phyloP scores from a whole-genome alignment of 2,329 filamentous ascomycete species.

The Aureobasidium sp. region DNA sequence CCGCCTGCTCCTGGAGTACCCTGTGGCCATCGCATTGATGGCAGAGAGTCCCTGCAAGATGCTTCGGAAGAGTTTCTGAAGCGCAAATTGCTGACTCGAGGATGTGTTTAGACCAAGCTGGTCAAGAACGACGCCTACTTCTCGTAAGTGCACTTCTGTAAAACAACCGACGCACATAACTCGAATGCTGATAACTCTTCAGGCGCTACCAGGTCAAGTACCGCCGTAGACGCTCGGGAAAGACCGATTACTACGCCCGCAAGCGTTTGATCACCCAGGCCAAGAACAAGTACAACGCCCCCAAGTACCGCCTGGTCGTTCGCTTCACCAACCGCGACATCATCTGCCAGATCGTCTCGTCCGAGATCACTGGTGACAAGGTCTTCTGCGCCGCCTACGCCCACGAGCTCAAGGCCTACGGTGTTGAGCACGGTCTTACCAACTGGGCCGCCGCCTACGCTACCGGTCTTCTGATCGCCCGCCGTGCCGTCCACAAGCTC shows the following conservation, averaged over 20 bases:
- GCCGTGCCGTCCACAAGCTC: conserved; percentile 95
- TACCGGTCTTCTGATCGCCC: conserved; percentile 92
- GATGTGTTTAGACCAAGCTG: conserved; percentile 70
- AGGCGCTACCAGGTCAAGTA: conserved; percentile 99
- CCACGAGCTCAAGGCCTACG: conserved; percentile 96
- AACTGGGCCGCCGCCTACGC: conserved; percentile 99
- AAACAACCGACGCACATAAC: background rate
- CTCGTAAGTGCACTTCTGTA: conserved; percentile 58
- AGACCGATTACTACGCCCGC: conserved; percentile 99
- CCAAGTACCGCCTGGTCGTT: conserved; percentile 99
- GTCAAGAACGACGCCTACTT: conserved; percentile 98
- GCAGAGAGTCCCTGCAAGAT: conserved; percentile 84
- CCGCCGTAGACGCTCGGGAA: conserved; percentile 89
- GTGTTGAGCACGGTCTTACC: conserved; percentile 96
- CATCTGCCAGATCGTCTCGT: conserved; percentile 93
- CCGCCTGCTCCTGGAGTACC: conserved; percentile 13
- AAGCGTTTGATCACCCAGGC: conserved; percentile 99
- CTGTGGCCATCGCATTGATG: conserved; percentile 5
- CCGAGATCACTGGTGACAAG: conserved; percentile 97
- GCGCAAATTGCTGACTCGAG: conserved; percentile 99
- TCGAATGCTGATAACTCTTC: conserved; percentile 19
- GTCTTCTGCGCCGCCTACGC: conserved; percentile 86
- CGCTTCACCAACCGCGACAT: conserved; percentile 82
- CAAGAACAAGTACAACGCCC: conserved; percentile 99
- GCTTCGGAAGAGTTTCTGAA: conserved; percentile 91